Conservation (phyloP, 2,329 filamentous ascomycete genomes). For the Thielaviopsis ethacetica region DNA sequence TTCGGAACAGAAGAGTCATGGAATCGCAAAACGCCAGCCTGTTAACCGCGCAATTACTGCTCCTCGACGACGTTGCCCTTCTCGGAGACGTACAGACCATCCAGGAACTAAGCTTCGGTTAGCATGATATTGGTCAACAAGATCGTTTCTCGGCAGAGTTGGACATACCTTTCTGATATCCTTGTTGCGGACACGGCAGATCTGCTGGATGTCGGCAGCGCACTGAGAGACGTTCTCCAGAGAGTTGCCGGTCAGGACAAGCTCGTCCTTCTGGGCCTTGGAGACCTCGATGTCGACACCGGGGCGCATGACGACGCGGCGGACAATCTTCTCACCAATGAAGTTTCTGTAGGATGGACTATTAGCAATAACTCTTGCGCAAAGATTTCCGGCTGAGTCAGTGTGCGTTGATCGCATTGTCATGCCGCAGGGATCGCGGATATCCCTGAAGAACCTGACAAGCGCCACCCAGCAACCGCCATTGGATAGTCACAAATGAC, state of each 20-base stretch:
- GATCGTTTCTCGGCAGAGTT: not conserved
- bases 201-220: slow-evolving; percentile 98
- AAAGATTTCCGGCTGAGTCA: not conserved
- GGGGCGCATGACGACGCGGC: slow-evolving; percentile 71
- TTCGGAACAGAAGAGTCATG: slow-evolving; percentile 35
- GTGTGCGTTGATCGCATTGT: not conserved
- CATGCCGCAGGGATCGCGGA: not conserved
- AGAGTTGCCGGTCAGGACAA: slow-evolving; percentile 82
- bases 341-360: slow-evolving; percentile 55
- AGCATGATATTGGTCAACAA: slow-evolving; percentile 10
- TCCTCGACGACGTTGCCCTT: slow-evolving; percentile 82
- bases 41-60: slow-evolving; percentile 27
- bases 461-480: not conserved
- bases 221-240: slow-evolving; percentile 95
- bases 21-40: slow-evolving; percentile 39
- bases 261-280: slow-evolving; percentile 93
- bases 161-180: slow-evolving; percentile 91
- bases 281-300: slow-evolving; percentile 87
- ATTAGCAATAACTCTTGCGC: slow-evolving; percentile 18
- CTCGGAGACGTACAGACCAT: slow-evolving; percentile 99
- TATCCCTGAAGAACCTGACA: not conserved
- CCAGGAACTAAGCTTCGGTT: slow-evolving; percentile 60
- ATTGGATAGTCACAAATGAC: slow-evolving; percentile 16
- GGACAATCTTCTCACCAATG: slow-evolving; percentile 98
- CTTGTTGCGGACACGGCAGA: slow-evolving; percentile 99